A percentile compares a stretch with the other conserved stretches of the same genome.
These are phyloP conservation scores for Dryadomyces quercivorus DNA, from an alignment of 2,329 filamentous ascomycete genomes.

Conservation along the genomic window DNA sequence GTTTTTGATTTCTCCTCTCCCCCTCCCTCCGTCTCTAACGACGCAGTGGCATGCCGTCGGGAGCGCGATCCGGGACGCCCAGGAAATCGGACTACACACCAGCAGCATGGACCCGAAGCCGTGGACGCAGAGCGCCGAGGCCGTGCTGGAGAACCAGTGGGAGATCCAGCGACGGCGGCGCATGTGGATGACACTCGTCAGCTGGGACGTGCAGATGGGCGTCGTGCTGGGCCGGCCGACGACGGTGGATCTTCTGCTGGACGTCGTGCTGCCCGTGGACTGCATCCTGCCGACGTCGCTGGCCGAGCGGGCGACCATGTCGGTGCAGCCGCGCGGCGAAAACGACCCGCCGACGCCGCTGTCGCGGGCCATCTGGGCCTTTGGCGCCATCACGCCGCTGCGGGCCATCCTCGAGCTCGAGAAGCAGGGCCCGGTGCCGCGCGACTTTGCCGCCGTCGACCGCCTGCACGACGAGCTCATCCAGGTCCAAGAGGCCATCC, in stretches of 20 bases:
- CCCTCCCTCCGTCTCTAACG: not conserved
- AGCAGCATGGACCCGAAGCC: conserved; percentile 39
- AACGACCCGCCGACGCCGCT: conserved; percentile 44
- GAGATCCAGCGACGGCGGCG: conserved; percentile 40
- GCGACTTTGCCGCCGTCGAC: conserved; percentile 41
- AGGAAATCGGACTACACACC: conserved; percentile 48
- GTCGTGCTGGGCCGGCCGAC: conserved; percentile 43
- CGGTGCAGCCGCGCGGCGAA: conserved; percentile 33
- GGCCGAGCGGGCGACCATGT: conserved; percentile 30
- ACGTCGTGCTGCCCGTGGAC: conserved; percentile 41
- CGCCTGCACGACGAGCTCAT: conserved; percentile 38
- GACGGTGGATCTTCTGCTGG: conserved; percentile 36
- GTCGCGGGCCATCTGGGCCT: conserved; percentile 39
- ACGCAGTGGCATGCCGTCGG: conserved; percentile 42
- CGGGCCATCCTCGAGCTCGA: conserved; percentile 43
- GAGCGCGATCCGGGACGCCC: conserved; percentile 45
- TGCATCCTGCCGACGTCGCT: conserved; percentile 28
- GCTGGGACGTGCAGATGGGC: conserved; percentile 43
- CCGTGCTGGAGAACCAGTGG: conserved; percentile 45
- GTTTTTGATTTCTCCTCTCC: not conserved
- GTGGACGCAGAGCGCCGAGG: conserved; percentile 30
- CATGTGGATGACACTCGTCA: conserved; percentile 42
- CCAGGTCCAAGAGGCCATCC: conserved; percentile 34
- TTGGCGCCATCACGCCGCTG: conserved; percentile 33
- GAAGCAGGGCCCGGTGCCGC: conserved; percentile 40